Percentiles rank a stretch among this genome's conserved stretches.
Conservation (phyloP, 2,329 filamentous ascomycete species). For the Parastagonospora nodorum region DNA sequence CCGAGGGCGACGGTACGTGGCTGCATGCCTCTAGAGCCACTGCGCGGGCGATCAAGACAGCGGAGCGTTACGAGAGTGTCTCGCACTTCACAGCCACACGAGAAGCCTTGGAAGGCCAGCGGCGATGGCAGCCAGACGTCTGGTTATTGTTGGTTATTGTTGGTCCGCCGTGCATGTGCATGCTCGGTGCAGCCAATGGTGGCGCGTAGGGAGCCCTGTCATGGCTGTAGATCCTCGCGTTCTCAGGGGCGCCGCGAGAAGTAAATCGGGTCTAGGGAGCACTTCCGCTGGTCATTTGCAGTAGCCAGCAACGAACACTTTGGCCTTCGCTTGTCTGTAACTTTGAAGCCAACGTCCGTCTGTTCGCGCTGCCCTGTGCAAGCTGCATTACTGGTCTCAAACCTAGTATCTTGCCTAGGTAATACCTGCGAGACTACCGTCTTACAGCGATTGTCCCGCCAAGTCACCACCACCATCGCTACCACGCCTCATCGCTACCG, state of each 20-base stretch:
- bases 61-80: background rate
- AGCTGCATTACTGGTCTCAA: background rate
- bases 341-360: background rate
- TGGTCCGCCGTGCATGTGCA: background rate
- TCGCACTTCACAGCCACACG: background rate
- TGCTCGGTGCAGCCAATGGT: conserved; percentile 20
- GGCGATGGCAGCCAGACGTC: background rate
- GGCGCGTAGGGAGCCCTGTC: conserved; percentile 1
- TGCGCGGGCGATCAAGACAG: background rate
- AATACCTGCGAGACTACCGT: background rate
- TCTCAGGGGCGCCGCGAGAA: conserved; percentile 16
- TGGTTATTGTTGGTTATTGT: background rate
- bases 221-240: conserved; percentile 14
- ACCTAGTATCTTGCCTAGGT: too few relatives aligned
- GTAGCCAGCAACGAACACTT: background rate
- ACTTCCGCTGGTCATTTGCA: background rate
- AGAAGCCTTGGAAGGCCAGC: background rate
- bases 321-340: background rate
- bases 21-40: background rate
- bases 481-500: background rate
- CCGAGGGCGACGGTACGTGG: too few relatives aligned
- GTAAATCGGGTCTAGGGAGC: conserved; percentile 4
- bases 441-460: background rate
- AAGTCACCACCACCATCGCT: background rate
- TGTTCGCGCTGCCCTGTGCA: background rate